A percentile compares a stretch with the other conserved stretches of the same genome.
Conservation (phyloP, 2,329 filamentous ascomycete genomes). For the Anthostomella pinea region DNA sequence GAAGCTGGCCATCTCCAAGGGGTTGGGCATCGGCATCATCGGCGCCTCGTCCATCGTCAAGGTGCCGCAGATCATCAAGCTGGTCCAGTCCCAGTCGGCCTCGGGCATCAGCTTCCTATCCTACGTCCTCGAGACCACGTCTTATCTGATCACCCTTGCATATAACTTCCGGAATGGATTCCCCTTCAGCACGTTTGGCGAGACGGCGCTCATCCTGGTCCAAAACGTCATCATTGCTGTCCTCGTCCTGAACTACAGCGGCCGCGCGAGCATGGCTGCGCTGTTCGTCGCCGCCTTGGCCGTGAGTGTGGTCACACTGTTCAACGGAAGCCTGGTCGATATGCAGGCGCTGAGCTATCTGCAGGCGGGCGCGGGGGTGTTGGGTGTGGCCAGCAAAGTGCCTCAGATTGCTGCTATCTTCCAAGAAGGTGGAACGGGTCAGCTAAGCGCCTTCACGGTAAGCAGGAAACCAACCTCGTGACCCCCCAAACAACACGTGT, state of each 20-base stretch:
- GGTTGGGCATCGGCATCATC: slow-evolving; percentile 89
- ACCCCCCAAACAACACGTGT: too few species aligned
- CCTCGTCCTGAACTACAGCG: slow-evolving; percentile 80
- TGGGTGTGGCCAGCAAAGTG: slow-evolving; percentile 86
- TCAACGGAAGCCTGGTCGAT: slow-evolving; percentile 63
- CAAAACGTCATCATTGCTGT: slow-evolving; percentile 91
- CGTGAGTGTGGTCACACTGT: slow-evolving; percentile 65
- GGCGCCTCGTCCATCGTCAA: slow-evolving; percentile 89
- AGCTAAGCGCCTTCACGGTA: slow-evolving; percentile 95
- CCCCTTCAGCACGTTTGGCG: slow-evolving; percentile 95
- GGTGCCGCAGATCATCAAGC: slow-evolving; percentile 93
- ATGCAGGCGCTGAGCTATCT: slow-evolving; percentile 67
- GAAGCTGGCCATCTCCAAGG: slow-evolving; percentile 89
- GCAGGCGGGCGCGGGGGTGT: slow-evolving; percentile 77
- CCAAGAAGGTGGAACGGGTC: slow-evolving; percentile 82
- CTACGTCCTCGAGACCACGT: slow-evolving; percentile 86
- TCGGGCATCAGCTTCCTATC: slow-evolving; percentile 84
- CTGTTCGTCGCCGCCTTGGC: slow-evolving; percentile 77
- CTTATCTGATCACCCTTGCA: slow-evolving; percentile 83
- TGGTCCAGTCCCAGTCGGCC: slow-evolving; percentile 75
- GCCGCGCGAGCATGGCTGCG: slow-evolving; percentile 64
- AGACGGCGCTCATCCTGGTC: slow-evolving; percentile 85
- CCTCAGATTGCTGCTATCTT: slow-evolving; percentile 90
- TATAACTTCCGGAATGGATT: slow-evolving; percentile 92
- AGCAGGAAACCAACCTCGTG: too few species aligned